A percentile compares a stretch with the other conserved stretches of the same genome.
phyloP scores from a whole-genome alignment of 2,329 filamentous ascomycete genomes.

The Cladorrhinum sp. region DNA sequence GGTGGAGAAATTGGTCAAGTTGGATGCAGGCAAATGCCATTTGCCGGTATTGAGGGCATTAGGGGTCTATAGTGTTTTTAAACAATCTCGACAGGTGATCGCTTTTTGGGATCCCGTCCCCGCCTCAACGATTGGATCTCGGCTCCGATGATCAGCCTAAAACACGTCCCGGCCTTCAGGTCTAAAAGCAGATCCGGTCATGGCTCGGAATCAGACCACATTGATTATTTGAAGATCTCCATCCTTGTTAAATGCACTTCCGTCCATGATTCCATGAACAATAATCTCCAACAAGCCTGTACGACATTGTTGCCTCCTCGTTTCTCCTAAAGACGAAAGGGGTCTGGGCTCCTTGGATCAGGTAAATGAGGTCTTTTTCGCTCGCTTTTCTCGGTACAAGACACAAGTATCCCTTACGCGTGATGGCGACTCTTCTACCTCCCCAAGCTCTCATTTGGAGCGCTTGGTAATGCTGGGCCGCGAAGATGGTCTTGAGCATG shows the following conservation, averaged over 20 bases:
- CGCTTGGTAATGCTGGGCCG: too few relatives aligned
- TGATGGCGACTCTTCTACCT: too few relatives aligned
- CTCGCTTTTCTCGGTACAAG: too few relatives aligned
- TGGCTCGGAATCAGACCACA: too few relatives aligned
- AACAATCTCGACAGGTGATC: slow-evolving; percentile 3
- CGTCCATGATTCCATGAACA: background rate
- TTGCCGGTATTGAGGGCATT: slow-evolving; percentile 15
- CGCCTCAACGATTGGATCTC: background rate
- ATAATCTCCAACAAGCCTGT: too few relatives aligned
- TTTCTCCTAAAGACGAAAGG: too few relatives aligned
- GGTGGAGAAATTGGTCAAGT: background rate
- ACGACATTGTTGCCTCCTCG: background rate
- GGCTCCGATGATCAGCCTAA: slow-evolving; percentile 9
- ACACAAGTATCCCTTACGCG: too few relatives aligned
- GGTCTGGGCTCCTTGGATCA: too few relatives aligned
- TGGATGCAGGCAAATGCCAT: slow-evolving; percentile 6
- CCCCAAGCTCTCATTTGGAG: too few relatives aligned
- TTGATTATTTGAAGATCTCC: background rate
- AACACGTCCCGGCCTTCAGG: background rate
- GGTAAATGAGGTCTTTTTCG: too few relatives aligned
- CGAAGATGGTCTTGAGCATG: too few relatives aligned
- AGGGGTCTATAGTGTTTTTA: slow-evolving; percentile 10
- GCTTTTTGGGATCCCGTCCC: background rate
- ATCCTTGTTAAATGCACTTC: background rate
- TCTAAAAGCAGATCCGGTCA: background rate